Evolutionary conservation across 2,329 filamentous ascomycete species (phyloP), one percentile per base, ranked within the genome.

Genomic region (Microsporum canis): DNA sequence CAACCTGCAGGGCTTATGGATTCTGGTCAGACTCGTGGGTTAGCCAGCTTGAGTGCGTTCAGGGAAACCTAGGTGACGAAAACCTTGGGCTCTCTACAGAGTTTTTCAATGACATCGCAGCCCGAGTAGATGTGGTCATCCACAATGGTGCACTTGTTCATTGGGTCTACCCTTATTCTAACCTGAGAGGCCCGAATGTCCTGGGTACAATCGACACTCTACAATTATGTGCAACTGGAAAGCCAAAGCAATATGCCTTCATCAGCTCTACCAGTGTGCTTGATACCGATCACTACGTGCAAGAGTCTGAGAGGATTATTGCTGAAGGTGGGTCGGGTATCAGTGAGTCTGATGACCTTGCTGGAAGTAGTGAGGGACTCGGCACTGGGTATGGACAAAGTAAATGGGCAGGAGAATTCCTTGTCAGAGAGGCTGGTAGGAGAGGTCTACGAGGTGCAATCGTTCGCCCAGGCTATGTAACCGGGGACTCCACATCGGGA

Each of bases 361-460:
- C 83, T 66, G 89, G 91, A 59, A 91, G 88, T 68, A 81, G 84
- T 43, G 84, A 79, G 59, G 89, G 89, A 36, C 83, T 96, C 1
- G 85, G 84, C 43, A 96, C 89, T 0, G 91, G 92, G 3, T 96
- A 96, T 68, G 91, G 92, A 2, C 91, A 96, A 73, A 85, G 84
- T 65, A 96, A 97, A 76, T 96, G 91, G 91, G 88, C 83, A 4
- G 81, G 82, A 2, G 84, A 87, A 70, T 83, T 82, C 66, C 79
- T 96, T 56, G 83, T 91, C 27, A 82, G 88, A 29, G 88, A 89
- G 71, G 91, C 92, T 31, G 89, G 91, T 57, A 79, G 78, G 61
- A 82, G 89, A 61, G 91, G 92, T 10, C 82, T 96, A 1, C 78
- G 76, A 14, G 91, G 89, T 14, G 82, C 86, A 27, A 83, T 96